Base-by-base conservation (phyloP, 2,329 filamentous ascomycete genomes). In the Penicillium sp. region DNA sequence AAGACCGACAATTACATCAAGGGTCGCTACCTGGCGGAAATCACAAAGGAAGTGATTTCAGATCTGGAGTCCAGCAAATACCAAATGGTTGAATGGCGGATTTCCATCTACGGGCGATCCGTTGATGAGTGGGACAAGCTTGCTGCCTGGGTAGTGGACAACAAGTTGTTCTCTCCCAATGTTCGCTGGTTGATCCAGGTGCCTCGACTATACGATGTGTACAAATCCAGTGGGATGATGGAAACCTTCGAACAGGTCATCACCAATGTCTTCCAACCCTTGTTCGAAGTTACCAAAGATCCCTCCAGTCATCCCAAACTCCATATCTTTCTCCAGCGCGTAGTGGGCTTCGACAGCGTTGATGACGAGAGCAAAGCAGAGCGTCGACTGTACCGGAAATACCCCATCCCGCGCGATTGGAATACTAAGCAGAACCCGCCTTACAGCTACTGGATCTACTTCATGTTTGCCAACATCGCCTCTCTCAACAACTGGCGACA, bases 381-480 rank as follows among this genome's bases (percentile, higher is more conserved):
- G 66, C 81, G 90, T 17, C 82, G 92, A 13, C 75, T 96, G n/a
- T 95, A 88, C 69, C 84, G 83, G 57, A 98, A 98, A 62, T 98
- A 94, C 51, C 92, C 92, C 0, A 81, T 92, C 14, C 90, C 92
- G 3, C 84, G 80, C 45, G 80, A 80, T 37, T 98, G 92, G 92
- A 77, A 81, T 48, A 88, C 87, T 1, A 88, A 85, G 55, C 89
- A 96, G 64, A 98, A 98, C 58, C 92, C 92, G 10, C 92, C 92
- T 0, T 98, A 98, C 69, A 95, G 85, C 61, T 98, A 98, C 68
- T 98, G 92, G 92, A 85, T 96, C 59, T 98, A 98, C 67, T 94
- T 95, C 59, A 74, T 96, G 36, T 96, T 92, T 57, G 82, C 92
- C 47, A 98, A 98, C 63, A 87, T 95, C 64, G 77, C 84, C 1